These are phyloP conservation scores for Bipolaris gigantea DNA, from an alignment of 2,329 filamentous ascomycete genomes.

Conservation along the genomic window DNA sequence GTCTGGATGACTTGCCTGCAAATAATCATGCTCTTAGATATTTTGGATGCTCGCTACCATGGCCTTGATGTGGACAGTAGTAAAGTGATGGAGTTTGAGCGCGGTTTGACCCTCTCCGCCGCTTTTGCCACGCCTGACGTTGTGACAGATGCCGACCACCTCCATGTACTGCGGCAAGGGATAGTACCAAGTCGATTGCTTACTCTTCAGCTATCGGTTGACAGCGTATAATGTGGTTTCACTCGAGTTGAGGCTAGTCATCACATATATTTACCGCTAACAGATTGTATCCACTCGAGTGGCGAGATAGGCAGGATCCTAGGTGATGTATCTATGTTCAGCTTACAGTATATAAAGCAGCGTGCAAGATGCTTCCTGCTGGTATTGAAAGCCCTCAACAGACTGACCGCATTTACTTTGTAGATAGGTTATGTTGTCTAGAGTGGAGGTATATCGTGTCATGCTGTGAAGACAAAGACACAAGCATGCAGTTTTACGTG, in stretches of 20 bases:
- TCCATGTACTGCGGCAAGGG: not conserved
- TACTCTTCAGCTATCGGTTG: not conserved
- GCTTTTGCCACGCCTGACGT: slow-evolving; percentile 16
- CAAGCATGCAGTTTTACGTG: not conserved
- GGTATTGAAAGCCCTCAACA: not conserved
- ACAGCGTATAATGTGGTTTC: not conserved
- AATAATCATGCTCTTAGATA: slow-evolving; percentile 21
- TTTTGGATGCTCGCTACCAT: slow-evolving; percentile 8
- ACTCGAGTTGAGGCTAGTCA: not conserved
- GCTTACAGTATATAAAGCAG: not conserved
- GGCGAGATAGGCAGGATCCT: not conserved
- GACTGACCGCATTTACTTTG: not conserved
- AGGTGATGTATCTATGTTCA: not conserved
- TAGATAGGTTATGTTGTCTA: not conserved
- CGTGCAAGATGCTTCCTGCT: not conserved
- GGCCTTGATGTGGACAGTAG: slow-evolving; percentile 9
- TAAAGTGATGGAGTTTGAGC: not conserved
- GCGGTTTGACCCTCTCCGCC: slow-evolving; percentile 18
- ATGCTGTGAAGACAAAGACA: not conserved
- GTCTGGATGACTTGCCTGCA: slow-evolving; percentile 14
- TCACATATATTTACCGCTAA: not conserved
- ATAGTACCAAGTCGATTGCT: not conserved
- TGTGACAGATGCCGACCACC: slow-evolving; percentile 12
- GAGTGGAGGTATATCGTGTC: no score
- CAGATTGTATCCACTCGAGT: not conserved